Evolutionary conservation across 352 stramenopile species (phyloP).

Genomic region (Aphanomyces astaci): DNA sequence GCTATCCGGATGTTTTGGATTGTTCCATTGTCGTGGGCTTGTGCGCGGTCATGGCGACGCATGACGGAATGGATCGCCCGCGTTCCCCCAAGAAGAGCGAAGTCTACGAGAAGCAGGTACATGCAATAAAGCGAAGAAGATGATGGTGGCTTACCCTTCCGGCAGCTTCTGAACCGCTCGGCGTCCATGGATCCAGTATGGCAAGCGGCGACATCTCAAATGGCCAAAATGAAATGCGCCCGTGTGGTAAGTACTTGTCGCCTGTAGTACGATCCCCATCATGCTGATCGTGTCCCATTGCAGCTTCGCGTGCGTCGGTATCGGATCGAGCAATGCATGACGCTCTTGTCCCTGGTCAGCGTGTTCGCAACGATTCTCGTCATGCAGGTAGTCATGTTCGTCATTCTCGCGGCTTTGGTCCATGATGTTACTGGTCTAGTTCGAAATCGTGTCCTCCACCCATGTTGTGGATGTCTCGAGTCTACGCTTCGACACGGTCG

Average conservation of each 20-base stretch:
- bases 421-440: background rate
- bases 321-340: conserved; percentile 18
- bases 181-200: conserved; percentile 13
- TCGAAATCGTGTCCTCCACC: conserved; percentile 1
- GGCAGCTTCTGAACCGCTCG: background rate
- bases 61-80: too few species aligned
- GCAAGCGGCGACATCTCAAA: background rate
- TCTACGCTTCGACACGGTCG: background rate
- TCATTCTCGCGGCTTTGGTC: too few species aligned
- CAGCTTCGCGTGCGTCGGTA: conserved; percentile 12
- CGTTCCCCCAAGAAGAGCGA: background rate
- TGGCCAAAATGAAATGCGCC: conserved; percentile 8
- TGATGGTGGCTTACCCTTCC: background rate
- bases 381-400: conserved; percentile 23
- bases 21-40: too few species aligned
- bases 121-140: background rate
- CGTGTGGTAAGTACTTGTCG: background rate
- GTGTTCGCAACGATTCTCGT: conserved; percentile 2
- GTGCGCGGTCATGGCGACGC: too few species aligned
- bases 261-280: background rate
- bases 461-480: background rate
- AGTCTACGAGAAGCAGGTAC: background rate
- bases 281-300: background rate
- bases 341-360: background rate
- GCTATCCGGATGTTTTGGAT: too few species aligned